Base-by-base conservation (phyloP, 108 stramenopile species). In the Discostella pseudostelligera region DNA sequence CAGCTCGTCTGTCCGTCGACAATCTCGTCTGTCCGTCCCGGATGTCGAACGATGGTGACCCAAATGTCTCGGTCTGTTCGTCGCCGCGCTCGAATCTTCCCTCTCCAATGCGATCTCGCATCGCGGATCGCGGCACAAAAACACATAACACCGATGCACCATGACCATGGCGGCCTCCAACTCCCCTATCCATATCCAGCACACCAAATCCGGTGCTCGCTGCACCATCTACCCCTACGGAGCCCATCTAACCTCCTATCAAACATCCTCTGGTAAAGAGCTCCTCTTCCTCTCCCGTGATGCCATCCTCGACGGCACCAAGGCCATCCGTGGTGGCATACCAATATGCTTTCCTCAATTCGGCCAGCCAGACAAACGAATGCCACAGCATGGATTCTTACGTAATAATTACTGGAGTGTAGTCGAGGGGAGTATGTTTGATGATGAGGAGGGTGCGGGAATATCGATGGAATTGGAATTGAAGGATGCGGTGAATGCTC, bases 371-470 rank as follows among this genome's bases (percentile, higher is more conserved):
- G 83, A 86, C 57, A 70, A 76, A 19, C 67, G 69, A 21, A 85
- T 87, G 79, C 92, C 92, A 0, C 92, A 93, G 44, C 92, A 93
- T 74, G 92, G 92, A 12, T 93, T 89, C 59, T 62, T 87, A 40
- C 80, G 92, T 7, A 69, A 56, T 45, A 93, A 93, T 40, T 63
- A 59, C 22, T 93, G 92, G 92, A 81, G 0, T 55, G 81, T 43
- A 54, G 62, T 75, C 2, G 37, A 43, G 11, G 80, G 74, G 37
- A 53, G 59, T 29, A 20, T 46, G 9, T 59, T 78, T 35, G 83
- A 81, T 42, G 36, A 59, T 2, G 80, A 70, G 8, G 74, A 76
- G 16, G 24, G n/a, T 8, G 87, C 85, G 4, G 83, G 86, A 9
- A 78, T 82, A 10, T 53, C 69, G 16, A 74, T 84, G 61, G 69